A percentile compares a stretch with the other conserved stretches of the same genome.
These are phyloP conservation scores for Puccinia hordei DNA, from an alignment of 1,284 basidiomycete genomes.

Conservation along the genomic window DNA sequence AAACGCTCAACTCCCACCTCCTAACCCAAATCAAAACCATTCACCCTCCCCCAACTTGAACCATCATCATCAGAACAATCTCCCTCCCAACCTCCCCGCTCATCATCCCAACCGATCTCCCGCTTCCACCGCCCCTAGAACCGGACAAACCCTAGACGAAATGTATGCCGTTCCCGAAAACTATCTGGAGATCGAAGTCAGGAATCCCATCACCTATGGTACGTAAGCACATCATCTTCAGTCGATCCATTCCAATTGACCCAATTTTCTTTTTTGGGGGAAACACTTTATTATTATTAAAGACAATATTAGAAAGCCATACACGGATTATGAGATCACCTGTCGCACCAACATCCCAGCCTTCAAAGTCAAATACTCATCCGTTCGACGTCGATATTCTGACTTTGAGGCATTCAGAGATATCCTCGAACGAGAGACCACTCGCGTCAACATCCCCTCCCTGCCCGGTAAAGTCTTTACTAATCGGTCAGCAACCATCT, in stretches of 20 bases:
- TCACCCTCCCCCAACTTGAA: not conserved
- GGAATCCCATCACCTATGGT: conserved; percentile 97
- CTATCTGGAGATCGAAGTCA: conserved; percentile 96
- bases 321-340: conserved; percentile 97
- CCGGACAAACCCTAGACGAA: conserved; percentile 69
- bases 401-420: conserved; percentile 95
- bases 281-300: too few relatives aligned
- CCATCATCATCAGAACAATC: not conserved
- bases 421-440: conserved; percentile 93
- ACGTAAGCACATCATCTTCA: too few relatives aligned
- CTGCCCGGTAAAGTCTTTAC: conserved; percentile 80
- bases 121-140: not conserved
- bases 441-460: conserved; percentile 93
- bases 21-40: not conserved
- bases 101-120: conserved; percentile 7
- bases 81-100: not conserved
- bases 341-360: conserved; percentile 99
- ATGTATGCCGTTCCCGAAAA: conserved; percentile 94
- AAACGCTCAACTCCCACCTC: not conserved
- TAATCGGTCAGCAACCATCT: conserved; percentile 54
- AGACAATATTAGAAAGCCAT: conserved; percentile 97
- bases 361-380: conserved; percentile 92
- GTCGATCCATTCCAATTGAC: too few relatives aligned
- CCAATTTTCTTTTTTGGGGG: too few relatives aligned
- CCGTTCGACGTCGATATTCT: conserved; percentile 91